phyloP scores from a whole-genome alignment of 1,284 basidiomycete genomes.

The Pisolithus thermaeus region DNA sequence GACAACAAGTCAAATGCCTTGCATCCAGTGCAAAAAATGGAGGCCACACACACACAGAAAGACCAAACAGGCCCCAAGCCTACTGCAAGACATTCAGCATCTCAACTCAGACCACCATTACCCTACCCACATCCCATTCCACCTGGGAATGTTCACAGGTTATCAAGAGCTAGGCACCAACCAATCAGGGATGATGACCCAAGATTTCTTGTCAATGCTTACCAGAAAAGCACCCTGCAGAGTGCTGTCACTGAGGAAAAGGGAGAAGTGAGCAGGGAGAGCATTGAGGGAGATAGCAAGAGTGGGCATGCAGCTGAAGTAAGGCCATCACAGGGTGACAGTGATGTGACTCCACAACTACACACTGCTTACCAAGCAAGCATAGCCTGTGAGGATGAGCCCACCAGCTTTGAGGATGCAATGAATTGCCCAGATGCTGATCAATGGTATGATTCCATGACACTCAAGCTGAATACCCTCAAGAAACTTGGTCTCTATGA shows the following conservation, averaged over 20 bases:
- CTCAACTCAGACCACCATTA: too few relatives aligned
- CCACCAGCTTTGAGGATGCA: not conserved
- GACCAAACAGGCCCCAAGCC: too few relatives aligned
- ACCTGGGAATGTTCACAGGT: not conserved
- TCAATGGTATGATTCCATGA: not conserved
- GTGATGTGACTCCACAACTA: too few relatives aligned
- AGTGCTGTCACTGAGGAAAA: not conserved
- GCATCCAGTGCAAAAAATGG: too few relatives aligned
- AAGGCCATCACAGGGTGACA: not conserved
- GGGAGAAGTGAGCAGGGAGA: not conserved
- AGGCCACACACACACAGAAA: too few relatives aligned
- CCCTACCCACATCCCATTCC: not conserved
- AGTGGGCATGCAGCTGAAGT: not conserved
- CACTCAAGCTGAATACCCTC: not conserved
- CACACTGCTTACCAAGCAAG: not conserved
- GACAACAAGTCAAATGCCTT: too few relatives aligned
- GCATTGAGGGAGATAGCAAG: not conserved
- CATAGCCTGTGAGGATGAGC: not conserved
- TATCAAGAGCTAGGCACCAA: not conserved
- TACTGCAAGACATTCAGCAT: too few relatives aligned
- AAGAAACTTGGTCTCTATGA: conserved; percentile 1
- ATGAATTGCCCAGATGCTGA: not conserved
- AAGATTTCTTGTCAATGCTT: not conserved
- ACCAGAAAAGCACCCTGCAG: not conserved
- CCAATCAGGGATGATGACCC: not conserved